A percentile compares a stretch with the other conserved stretches of the same genome.
These are phyloP conservation scores for Debaryomycetaceae sp. DNA, from an alignment of 1,139 yeast genomes.

Conservation along the genomic window DNA sequence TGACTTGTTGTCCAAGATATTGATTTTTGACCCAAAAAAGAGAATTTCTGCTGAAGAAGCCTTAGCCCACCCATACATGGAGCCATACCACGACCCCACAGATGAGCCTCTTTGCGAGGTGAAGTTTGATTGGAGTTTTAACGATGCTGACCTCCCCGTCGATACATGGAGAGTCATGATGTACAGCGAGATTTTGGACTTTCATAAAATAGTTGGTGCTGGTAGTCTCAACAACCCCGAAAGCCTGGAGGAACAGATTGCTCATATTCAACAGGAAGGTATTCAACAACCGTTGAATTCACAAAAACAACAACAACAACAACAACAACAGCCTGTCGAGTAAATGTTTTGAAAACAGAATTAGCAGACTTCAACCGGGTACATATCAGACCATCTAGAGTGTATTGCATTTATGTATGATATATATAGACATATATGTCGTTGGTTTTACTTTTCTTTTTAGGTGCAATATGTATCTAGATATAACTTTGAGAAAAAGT, in stretches of 20 bases:
- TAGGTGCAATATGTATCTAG: not conserved
- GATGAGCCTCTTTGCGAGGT: conserved; percentile 95
- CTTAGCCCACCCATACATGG: conserved; percentile 84
- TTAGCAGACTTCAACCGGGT: not conserved
- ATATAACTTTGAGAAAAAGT: not conserved
- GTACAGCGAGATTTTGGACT: conserved; percentile 95
- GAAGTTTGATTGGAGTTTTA: conserved; percentile 96
- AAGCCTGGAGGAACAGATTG: conserved; percentile 24
- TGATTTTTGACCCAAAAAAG: conserved; percentile 90
- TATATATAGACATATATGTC: too few species aligned
- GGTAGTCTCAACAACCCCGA: conserved; percentile 9
- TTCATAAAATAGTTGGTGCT: conserved; percentile 73
- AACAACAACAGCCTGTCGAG: conserved; percentile 20
- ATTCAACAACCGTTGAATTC: conserved; percentile 21
- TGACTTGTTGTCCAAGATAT: conserved; percentile 83
- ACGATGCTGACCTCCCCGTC: conserved; percentile 95
- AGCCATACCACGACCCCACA: conserved; percentile 97
- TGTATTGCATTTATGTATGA: not conserved
- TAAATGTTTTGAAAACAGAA: conserved; percentile 3
- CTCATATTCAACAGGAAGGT: conserved; percentile 31
- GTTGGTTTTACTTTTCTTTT: too few species aligned
- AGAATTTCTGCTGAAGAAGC: conserved; percentile 93
- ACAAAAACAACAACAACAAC: conserved; percentile 8
- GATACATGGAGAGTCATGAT: conserved; percentile 99
- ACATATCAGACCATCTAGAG: not conserved